Evolutionary conservation across 768 basidiomycete species (phyloP).

Genomic region (Tricholoma terreum): DNA sequence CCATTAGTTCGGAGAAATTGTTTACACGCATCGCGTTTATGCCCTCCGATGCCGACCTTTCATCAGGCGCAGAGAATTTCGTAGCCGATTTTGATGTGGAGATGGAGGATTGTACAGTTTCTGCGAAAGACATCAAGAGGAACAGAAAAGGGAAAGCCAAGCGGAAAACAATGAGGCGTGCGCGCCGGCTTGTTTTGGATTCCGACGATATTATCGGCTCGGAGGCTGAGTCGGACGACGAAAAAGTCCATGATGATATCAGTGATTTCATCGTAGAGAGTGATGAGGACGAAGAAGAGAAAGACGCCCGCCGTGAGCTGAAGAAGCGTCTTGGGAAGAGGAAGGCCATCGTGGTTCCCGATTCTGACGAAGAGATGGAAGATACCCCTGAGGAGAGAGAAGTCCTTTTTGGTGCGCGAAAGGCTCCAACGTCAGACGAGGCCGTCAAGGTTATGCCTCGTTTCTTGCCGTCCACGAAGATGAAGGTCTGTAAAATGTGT

Average conservation of each 20-base stretch:
- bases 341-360: slow-evolving; percentile 36
- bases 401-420: slow-evolving; percentile 36
- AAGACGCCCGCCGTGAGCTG: slow-evolving; percentile 35
- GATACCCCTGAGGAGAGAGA: slow-evolving; percentile 38
- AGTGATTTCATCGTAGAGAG: slow-evolving; percentile 52
- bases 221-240: slow-evolving; percentile 27
- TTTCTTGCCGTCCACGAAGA: slow-evolving; percentile 71
- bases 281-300: slow-evolving; percentile 56
- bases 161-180: slow-evolving; percentile 14
- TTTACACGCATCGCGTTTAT: slow-evolving; percentile 62
- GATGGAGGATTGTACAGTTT: slow-evolving; percentile 23
- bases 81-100: slow-evolving; percentile 30
- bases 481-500: slow-evolving; percentile 47
- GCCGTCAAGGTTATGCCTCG: slow-evolving; percentile 45
- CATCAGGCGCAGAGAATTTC: slow-evolving; percentile 14
- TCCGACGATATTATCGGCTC: slow-evolving; percentile 32
- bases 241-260: slow-evolving; percentile 41
- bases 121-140: slow-evolving; percentile 13
- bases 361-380: slow-evolving; percentile 43
- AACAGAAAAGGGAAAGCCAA: slow-evolving; percentile 22
- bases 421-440: slow-evolving; percentile 25
- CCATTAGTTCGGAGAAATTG: slow-evolving; percentile 43
- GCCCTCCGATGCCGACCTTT: slow-evolving; percentile 48
- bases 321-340: slow-evolving; percentile 40
- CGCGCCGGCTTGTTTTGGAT: slow-evolving; percentile 15